Evolutionary conservation across 805 yeast species (phyloP), one percentile per base, ranked within the genome.

Genomic region (Kluyveromyces wickerhamii): DNA sequence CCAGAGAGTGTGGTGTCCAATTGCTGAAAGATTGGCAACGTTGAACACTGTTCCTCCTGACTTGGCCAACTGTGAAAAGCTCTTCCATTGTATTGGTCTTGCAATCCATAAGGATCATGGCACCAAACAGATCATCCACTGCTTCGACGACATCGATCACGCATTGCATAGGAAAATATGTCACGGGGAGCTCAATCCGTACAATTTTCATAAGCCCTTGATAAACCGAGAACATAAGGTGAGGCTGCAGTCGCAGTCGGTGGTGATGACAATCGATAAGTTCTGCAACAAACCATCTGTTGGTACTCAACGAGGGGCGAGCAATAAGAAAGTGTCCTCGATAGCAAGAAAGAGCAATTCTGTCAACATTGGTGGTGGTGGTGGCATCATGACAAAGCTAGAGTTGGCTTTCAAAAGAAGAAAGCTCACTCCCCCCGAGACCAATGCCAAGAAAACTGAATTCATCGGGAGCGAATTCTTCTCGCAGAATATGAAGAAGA

Each of bases 1-100:
- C 54, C 96, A 87, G 54, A 69, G 94, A 41, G 96, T 92, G 1
- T 89, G 75, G 58, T 74, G 88, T 52, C 94, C 95, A 0, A 32
- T 55, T 2, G 41, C 51, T 1, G 48, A 66, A 26, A 34, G 47
- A 24, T 60, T 85, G n/a, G 66, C 68, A 1, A 73, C 84, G 21
- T 62, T 89, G 43, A 74, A 72, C 45, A 71, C 68, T 3, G 62
- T 79, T 9, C 78, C 81, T 0, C 60, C 54, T 1, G 61, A 54
- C 3, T 49, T 52, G 4, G 35, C 51, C 2, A 34, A 47, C 17
- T 51, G 54, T 3, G 47, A 46, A 14, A 46, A 55, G 3, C 48
- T 67, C 20, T 60, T 54, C 14, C 50, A 60, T 7, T 67, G 71
- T 27, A 57, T 63, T 42, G 75, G 72, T 3, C 36, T 42, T 2